Evolutionary conservation across 176 grass and related monocot species (phyloP).

Genomic region (Raddia guianensis): DNA sequence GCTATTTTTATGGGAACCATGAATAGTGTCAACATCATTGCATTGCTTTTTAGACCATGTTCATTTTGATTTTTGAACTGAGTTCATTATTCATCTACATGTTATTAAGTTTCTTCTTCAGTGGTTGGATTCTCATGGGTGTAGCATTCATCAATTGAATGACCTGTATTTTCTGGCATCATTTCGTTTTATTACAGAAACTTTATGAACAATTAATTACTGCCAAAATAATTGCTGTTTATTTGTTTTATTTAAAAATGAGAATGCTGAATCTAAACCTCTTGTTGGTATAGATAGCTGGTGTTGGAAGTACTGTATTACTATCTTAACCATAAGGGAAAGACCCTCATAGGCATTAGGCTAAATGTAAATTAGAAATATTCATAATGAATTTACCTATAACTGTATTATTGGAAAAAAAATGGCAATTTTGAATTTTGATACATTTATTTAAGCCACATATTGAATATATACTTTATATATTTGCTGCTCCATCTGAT

Average conservation of each 20-base stretch:
- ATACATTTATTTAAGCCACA: not conserved
- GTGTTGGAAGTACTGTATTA: not conserved
- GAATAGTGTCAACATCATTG: not conserved
- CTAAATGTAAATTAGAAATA: not conserved
- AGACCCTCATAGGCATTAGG: not conserved
- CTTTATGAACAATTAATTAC: not conserved
- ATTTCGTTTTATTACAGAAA: not conserved
- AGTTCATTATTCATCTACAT: not conserved
- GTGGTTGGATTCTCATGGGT: not conserved
- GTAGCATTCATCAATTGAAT: not conserved
- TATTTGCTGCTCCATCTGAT: not conserved
- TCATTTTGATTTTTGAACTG: not conserved
- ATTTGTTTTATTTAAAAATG: conserved; percentile 14
- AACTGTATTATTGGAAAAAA: not conserved
- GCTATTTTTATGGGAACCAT: not conserved
- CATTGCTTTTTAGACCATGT: not conserved
- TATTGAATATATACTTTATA: not conserved
- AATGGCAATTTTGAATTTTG: not conserved
- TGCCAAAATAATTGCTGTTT: not conserved
- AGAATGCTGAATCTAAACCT: not conserved
- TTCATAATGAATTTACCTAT: not conserved
- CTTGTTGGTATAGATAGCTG: conserved; percentile 8
- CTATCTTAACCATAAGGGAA: not conserved
- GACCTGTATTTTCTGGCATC: not conserved
- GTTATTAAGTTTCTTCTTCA: not conserved